Conservation (phyloP, 2,329 filamentous ascomycete species). For the Neoascochyta sp. region DNA sequence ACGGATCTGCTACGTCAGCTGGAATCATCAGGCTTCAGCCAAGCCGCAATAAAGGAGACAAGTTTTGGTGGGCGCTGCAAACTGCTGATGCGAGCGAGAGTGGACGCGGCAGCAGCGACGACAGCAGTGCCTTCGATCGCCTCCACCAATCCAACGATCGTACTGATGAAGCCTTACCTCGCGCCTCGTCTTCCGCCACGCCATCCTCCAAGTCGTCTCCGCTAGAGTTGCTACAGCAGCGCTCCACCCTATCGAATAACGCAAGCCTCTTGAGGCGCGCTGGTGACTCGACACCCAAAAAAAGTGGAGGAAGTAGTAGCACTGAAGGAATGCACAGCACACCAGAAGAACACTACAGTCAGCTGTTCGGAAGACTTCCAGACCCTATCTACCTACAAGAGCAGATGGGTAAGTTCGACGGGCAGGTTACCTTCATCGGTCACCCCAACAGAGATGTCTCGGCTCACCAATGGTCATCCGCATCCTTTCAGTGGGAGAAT, state of each 20-base stretch:
- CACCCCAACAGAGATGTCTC: slow-evolving; percentile 48
- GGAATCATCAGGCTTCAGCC: slow-evolving; percentile 23
- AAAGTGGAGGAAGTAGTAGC: slow-evolving; percentile 3
- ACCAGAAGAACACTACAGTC: slow-evolving; percentile 14
- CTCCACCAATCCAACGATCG: too few relatives aligned
- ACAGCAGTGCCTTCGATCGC: too few relatives aligned
- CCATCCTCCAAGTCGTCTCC: too few relatives aligned
- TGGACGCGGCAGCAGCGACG: slow-evolving; percentile 2
- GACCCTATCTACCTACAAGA: slow-evolving; percentile 39
- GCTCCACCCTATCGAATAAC: too few relatives aligned
- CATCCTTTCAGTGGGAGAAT: slow-evolving; percentile 44
- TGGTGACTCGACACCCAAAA: too few relatives aligned
- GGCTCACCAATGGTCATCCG: slow-evolving; percentile 46
- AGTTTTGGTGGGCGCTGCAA: slow-evolving; percentile 23
- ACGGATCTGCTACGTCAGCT: slow-evolving; percentile 13
- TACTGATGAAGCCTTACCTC: too few relatives aligned
- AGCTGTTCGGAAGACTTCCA: slow-evolving; percentile 45
- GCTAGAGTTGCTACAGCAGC: too few relatives aligned
- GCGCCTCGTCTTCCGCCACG: too few relatives aligned
- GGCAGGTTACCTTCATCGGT: slow-evolving; percentile 45
- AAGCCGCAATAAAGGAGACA: slow-evolving; percentile 15
- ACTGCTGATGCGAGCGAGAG: slow-evolving; percentile 14
- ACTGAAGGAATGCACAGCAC: slow-evolving; percentile 1
- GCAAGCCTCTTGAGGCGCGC: too few relatives aligned
- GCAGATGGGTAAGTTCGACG: slow-evolving; percentile 32